These are phyloP conservation scores for Xylaria bambusicola DNA, from an alignment of 495 filamentous ascomycete species.

Conservation along the genomic window DNA sequence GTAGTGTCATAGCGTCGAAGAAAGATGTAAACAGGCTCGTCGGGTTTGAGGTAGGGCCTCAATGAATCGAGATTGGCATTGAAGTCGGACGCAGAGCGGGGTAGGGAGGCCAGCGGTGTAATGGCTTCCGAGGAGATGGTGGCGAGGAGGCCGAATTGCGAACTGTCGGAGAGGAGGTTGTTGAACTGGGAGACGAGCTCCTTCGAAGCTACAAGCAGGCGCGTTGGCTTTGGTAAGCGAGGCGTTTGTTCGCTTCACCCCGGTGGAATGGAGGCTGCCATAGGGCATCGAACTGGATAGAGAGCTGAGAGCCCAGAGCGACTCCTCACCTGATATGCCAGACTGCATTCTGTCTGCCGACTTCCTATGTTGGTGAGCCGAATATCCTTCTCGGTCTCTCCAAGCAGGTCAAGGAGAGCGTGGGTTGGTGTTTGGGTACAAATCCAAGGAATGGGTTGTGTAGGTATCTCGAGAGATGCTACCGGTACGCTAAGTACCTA, in stretches of 20 bases:
- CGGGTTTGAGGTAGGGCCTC: constrained; percentile 64
- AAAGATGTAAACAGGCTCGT: constrained; percentile 80
- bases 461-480: too few relatives aligned
- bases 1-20: constrained; percentile 64
- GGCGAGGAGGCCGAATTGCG: constrained; percentile 76
- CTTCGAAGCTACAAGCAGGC: constrained; percentile 62
- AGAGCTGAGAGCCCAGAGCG: too few relatives aligned
- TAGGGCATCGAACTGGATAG: too few relatives aligned
- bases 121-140: constrained; percentile 78
- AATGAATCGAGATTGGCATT: constrained; percentile 61
- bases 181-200: constrained; percentile 86
- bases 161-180: constrained; percentile 62
- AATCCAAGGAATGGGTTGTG: too few relatives aligned
- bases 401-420: too few relatives aligned
- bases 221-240: not conserved
- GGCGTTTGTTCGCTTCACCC: too few relatives aligned
- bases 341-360: constrained; percentile 16
- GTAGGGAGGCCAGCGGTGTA: constrained; percentile 61
- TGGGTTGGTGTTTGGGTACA: too few relatives aligned
- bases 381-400: too few relatives aligned
- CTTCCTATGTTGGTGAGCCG: not conserved
- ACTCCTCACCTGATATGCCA: constrained; percentile 18
- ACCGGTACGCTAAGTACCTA: too few relatives aligned
- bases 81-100: constrained; percentile 57
- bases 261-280: too few relatives aligned